phyloP scores from a whole-genome alignment of 73 alveolate genomes.

The Paramecium sexaurelia region DNA sequence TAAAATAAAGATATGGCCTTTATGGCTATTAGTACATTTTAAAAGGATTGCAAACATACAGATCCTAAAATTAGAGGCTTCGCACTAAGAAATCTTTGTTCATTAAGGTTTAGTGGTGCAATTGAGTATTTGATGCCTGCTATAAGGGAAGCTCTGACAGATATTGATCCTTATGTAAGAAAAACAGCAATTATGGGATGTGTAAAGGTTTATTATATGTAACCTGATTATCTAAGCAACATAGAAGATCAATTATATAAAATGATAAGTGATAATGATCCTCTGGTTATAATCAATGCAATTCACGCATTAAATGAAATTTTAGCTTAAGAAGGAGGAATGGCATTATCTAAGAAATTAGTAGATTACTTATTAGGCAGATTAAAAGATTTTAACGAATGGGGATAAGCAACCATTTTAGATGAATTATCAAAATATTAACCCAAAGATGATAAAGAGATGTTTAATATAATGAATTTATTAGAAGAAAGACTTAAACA shows the following conservation, averaged over 20 bases:
- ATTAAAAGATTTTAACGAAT: slow-evolving; percentile 94
- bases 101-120: slow-evolving; percentile 93
- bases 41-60: slow-evolving; percentile 90
- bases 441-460: slow-evolving; percentile 92
- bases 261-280: slow-evolving; percentile 93
- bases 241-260: slow-evolving; percentile 88
- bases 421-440: slow-evolving; percentile 86
- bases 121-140: slow-evolving; percentile 90
- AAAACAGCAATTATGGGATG: slow-evolving; percentile 98
- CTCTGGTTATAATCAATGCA: slow-evolving; percentile 94
- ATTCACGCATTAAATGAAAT: slow-evolving; percentile 93
- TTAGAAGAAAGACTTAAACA: slow-evolving; percentile 96
- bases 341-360: slow-evolving; percentile 86
- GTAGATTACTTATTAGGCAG: slow-evolving; percentile 88
- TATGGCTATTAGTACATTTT: slow-evolving; percentile 96
- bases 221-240: slow-evolving; percentile 59
- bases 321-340: slow-evolving; percentile 96
- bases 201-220: slow-evolving; percentile 89
- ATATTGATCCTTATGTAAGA: slow-evolving; percentile 98
- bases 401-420: slow-evolving; percentile 95
- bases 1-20: slow-evolving; percentile 90
- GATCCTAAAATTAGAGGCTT: slow-evolving; percentile 97
- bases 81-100: slow-evolving; percentile 94
- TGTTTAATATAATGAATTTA: slow-evolving; percentile 96
- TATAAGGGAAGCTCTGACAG: slow-evolving; percentile 90